Evolutionary conservation across 495 filamentous ascomycete species (phyloP), one percentile per base, ranked within the genome.

Genomic region (Aeminium ludgeri): DNA sequence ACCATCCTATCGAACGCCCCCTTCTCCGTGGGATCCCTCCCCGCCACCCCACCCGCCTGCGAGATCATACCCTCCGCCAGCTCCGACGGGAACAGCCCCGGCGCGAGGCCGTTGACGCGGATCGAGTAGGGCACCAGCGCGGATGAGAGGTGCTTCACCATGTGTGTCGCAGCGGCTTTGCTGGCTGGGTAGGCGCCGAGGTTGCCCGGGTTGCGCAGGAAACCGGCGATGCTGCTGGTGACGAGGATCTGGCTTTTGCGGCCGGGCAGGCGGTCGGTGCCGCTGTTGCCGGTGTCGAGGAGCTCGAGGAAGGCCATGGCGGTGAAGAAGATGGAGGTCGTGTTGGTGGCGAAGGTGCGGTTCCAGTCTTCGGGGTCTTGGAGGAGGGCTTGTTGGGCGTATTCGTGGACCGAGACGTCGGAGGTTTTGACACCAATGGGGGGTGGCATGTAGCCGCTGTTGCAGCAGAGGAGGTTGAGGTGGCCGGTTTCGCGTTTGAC

Each of bases 231-330:
- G 30, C 45, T 52, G 16, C 49, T 49, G 16, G 58, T 51, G 15
- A 59, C 55, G 27, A 64, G 48, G 16, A 64, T 54, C 41, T 64
- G 60, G 32, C 58, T 57, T 53, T 49, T 56, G 45, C 45, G 48
- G 29, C 25, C 49, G 40, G 31, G 53, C 34, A 27, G 56, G 23
- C 23, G 3, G 23, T 48, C 48, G 6, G 37, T 44, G 20, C 54
- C 50, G 40, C 49, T 48, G 36, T 60, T 68, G 2, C 64, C 64
- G 11, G 51, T 55, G 40, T 65, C 61, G 15, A 68, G 60, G 1
- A 68, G 55, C 27, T 56, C 49, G 4, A 67, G 46, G 41, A 68
- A 68, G 1, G 66, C 65, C 6, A 60, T 43, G 19, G 57, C 52
- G 19, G 61, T 58, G 49, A 60, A 66, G 35, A 54, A 59, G 5